phyloP scores from a whole-genome alignment of 768 basidiomycete genomes.

The Trametes maxima region DNA sequence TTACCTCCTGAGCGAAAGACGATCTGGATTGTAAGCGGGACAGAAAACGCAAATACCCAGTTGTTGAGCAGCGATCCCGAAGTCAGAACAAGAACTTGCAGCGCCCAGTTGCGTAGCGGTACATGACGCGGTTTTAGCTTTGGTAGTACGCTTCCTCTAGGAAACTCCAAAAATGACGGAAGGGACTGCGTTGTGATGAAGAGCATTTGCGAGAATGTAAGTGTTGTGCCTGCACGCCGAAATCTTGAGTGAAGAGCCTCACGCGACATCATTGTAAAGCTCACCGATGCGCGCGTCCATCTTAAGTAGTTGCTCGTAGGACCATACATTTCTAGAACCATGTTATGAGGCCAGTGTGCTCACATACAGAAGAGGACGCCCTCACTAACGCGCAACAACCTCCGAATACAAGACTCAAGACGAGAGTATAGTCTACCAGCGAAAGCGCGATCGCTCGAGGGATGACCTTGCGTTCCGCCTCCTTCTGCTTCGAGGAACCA shows the following conservation, averaged over 20 bases:
- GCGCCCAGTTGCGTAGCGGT: conserved; percentile 65
- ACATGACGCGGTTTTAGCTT: conserved; percentile 67
- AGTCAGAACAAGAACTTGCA: conserved; percentile 71
- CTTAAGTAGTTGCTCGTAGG: conserved; percentile 73
- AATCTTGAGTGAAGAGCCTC: background rate
- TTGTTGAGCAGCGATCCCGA: conserved; percentile 76
- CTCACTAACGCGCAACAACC: conserved; percentile 78
- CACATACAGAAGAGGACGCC: background rate
- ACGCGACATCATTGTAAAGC: conserved; percentile 6
- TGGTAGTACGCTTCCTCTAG: conserved; percentile 39
- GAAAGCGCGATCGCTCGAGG: conserved; percentile 29
- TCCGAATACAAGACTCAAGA: conserved; percentile 69
- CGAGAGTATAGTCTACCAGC: conserved; percentile 41
- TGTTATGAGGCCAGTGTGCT: background rate
- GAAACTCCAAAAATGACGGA: conserved; percentile 57
- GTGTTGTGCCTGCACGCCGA: conserved; percentile 60
- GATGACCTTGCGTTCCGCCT: background rate
- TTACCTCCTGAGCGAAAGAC: conserved; percentile 83
- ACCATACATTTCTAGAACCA: conserved; percentile 66
- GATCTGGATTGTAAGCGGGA: conserved; percentile 79
- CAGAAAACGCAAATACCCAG: conserved; percentile 75
- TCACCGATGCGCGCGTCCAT: conserved; percentile 69
- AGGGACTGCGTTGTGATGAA: conserved; percentile 73
- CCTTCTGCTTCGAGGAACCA: background rate
- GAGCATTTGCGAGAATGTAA: conserved; percentile 84